Base-by-base conservation (phyloP, 2,329 filamentous ascomycete genomes). In the Colletotrichum sp. region DNA sequence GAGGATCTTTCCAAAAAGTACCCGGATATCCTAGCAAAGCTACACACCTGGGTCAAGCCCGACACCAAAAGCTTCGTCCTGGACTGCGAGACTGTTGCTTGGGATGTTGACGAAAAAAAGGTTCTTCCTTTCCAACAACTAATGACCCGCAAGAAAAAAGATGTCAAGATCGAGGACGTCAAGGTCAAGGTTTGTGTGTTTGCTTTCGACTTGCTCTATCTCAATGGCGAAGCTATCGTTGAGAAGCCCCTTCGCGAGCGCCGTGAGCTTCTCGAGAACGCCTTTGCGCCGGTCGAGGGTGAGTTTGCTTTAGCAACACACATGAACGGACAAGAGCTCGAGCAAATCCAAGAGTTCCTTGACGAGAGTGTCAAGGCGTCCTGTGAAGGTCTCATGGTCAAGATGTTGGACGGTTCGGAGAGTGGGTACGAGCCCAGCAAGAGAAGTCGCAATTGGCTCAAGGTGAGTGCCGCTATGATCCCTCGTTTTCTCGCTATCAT, bases 1-100 rank as follows among this genome's bases (percentile, higher is more conserved):
- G 97, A 99, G 86, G 96, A 99, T 81, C 84, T 99, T 65, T 98
- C 96, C 10, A 98, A 97, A 85, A 99, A 99, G 82, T 99, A 99
- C 82, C 97, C 97, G 0, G 97, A 99, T 85, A 96, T 99, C 69
- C 91, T 99, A 36, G 93, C 91, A 26, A 98, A 98, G 83, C 90
- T 99, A 15, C 90, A 95, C 48, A 93, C 91, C 1, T 99, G 97
- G 97, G 93, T 99, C 79, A 98, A 98, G 83, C 87, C 93, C 3
- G 95, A 93, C 34, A 98, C 97, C 13, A 95, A 94, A 85, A 98
- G 96, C 82, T 99, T 99, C 82, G 97, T 99, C 16, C 88, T 99
- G n/a, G 97, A 99, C 83, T 99, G 97, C 83, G 97, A 99, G 87
- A 98, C 96, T 1, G 97, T 99, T 15, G 97, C 95, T 1, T 99